A percentile compares a stretch with the other conserved stretches of the same genome.
Conservation (phyloP, 371 early-diverging fungal genomes). For the Mucor plumbeus region DNA sequence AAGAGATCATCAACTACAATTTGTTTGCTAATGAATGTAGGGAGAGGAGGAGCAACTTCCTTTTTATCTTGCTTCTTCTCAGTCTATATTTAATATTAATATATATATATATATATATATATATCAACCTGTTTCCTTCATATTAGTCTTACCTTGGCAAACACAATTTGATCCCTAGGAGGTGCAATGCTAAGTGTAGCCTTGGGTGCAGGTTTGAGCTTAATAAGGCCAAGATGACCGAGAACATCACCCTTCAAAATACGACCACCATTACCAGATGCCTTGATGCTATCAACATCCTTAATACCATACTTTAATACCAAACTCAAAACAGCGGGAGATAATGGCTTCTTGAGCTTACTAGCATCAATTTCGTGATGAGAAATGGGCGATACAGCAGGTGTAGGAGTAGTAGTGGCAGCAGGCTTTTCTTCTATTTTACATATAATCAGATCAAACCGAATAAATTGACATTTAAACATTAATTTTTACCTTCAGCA, state of each 20-base stretch:
- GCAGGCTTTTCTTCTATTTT: slow-evolving; percentile 18
- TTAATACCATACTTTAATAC: slow-evolving; percentile 63
- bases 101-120: too few relatives aligned
- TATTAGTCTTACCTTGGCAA: slow-evolving; percentile 41
- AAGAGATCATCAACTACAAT: slow-evolving; percentile 71
- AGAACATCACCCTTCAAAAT: slow-evolving; percentile 92
- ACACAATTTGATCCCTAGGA: slow-evolving; percentile 53
- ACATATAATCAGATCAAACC: background rate
- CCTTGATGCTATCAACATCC: slow-evolving; percentile 60
- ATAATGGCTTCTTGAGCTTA: slow-evolving; percentile 58
- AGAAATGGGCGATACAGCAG: slow-evolving; percentile 38
- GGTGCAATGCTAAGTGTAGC: slow-evolving; percentile 45
- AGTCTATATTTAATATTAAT: slow-evolving; percentile 24
- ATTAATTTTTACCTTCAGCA: slow-evolving; percentile 4
- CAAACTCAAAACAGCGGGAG: slow-evolving; percentile 74
- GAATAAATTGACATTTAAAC: background rate
- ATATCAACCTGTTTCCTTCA: background rate
- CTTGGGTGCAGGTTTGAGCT: slow-evolving; percentile 59
- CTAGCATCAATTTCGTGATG: slow-evolving; percentile 53
- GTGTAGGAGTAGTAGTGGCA: slow-evolving; percentile 19
- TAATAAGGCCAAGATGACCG: slow-evolving; percentile 68
- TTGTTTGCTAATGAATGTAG: slow-evolving; percentile 70
- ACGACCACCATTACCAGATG: slow-evolving; percentile 90
- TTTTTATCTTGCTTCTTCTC: slow-evolving; percentile 32
- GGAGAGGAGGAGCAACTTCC: slow-evolving; percentile 28